Evolutionary conservation across 805 yeast species (phyloP), one percentile per base, ranked within the genome.

Genomic region (Wickerhamiella parazyma): DNA sequence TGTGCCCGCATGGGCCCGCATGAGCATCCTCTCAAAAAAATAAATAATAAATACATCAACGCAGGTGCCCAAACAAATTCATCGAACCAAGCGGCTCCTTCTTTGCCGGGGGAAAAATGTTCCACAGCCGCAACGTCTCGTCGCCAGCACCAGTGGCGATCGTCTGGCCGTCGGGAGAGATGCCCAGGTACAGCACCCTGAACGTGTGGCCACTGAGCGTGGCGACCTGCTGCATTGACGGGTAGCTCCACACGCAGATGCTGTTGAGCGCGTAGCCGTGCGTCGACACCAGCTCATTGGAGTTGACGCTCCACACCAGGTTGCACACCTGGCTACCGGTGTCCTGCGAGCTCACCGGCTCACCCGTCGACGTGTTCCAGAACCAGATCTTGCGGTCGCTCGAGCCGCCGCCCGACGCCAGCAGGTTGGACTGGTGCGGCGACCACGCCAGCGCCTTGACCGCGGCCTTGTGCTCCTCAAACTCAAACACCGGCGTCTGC

Each of bases 141-240:
- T 91, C 98, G 4, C 97, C 98, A 1, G 98, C 96, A 1, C 98
- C 98, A 0, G 98, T 87, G 2, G 89, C 98, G 11, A 91, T 80
- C 0, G 96, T 86, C 49, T 84, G 86, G 0, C 98, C 98, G 63
- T 91, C 97, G 0, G 96, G 95, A 16, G 94, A 81, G 64, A 89
- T 69, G 4, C 95, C 75, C 52, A 91, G 67, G 59, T 91, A 91
- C 40, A 91, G 66, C 10, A 91, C 97, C 49, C 98, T 70, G 57
- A 80, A 84, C 1, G 95, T 84, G 58, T 91, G 98, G 0, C 97
- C 98, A 11, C 94, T 84, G 44, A 91, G 71, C 18, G 87, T 83
- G 0, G 95, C 95, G 26, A 91, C 76, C 53, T 89, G 97, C 52
- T 84, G 82, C 87, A 91, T 75, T 12, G 81, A 74, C 17, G 91